Evolutionary conservation across 768 basidiomycete genomes (phyloP).

Genomic region (Rossbeevera mucosa): DNA sequence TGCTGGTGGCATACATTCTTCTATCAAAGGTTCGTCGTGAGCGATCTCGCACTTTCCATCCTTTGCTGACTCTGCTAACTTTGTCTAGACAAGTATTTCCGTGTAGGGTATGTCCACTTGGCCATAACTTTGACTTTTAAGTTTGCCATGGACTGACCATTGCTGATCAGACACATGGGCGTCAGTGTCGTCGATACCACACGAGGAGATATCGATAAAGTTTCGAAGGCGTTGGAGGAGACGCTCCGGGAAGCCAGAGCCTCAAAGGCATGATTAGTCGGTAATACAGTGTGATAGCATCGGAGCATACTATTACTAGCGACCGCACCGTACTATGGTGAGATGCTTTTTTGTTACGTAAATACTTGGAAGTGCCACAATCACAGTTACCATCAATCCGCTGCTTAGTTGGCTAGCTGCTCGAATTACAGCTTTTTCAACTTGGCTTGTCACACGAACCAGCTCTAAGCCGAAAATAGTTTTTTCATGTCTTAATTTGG

Average conservation of each 20-base stretch:
- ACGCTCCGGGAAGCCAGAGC: constrained; percentile 38
- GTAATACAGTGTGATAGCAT: background rate
- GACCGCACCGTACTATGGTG: no score
- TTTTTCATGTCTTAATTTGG: no score
- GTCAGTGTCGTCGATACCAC: constrained; percentile 65
- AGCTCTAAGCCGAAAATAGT: no score
- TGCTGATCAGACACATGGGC: constrained; percentile 74
- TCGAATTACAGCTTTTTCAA: no score
- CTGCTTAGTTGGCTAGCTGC: no score
- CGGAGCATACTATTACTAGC: no score
- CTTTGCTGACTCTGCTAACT: constrained; percentile 4
- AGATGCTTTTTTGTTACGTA: no score
- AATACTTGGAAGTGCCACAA: no score
- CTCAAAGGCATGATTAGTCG: constrained; percentile 9
- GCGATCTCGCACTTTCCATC: background rate
- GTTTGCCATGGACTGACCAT: constrained; percentile 1
- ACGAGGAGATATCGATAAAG: constrained; percentile 71
- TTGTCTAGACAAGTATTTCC: constrained; percentile 77
- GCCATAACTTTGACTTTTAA: background rate
- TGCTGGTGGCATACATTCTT: constrained; percentile 83
- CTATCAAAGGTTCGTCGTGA: constrained; percentile 62
- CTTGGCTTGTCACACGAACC: no score
- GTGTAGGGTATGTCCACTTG: constrained; percentile 60
- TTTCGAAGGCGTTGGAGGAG: constrained; percentile 63
- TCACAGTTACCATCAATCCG: no score